phyloP scores from a whole-genome alignment of 2,329 filamentous ascomycete species.

The Colletotrichum tabaci region DNA sequence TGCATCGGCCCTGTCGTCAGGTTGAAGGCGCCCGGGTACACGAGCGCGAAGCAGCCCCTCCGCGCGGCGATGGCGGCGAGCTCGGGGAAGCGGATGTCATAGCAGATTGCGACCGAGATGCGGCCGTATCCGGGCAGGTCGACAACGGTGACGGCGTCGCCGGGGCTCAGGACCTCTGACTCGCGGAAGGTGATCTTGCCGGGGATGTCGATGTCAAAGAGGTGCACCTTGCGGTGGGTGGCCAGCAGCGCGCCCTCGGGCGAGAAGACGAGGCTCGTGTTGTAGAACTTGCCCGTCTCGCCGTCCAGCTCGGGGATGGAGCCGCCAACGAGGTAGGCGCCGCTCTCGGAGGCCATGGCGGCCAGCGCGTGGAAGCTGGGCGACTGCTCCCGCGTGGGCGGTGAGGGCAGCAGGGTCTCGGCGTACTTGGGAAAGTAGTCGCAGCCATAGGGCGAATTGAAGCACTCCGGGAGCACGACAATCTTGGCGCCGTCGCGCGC shows the following conservation, averaged over 20 bases:
- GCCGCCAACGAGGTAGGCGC: constrained; percentile 88
- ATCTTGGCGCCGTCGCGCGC: constrained; percentile 83
- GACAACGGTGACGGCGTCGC: constrained; percentile 87
- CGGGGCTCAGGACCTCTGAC: constrained; percentile 88
- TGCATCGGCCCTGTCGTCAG: constrained; percentile 92
- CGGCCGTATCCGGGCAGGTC: constrained; percentile 91
- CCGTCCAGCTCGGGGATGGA: constrained; percentile 88
- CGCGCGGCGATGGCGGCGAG: constrained; percentile 90
- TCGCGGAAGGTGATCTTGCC: constrained; percentile 94
- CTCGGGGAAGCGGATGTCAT: constrained; percentile 97
- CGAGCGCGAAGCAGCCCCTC: constrained; percentile 85
- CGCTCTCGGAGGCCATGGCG: constrained; percentile 82
- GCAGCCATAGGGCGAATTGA: constrained; percentile 97
- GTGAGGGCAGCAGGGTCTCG: constrained; percentile 85
- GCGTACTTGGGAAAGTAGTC: constrained; percentile 93
- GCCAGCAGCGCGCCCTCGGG: constrained; percentile 86
- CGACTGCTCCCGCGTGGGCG: constrained; percentile 78
- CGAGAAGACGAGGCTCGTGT: constrained; percentile 88
- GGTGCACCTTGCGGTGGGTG: constrained; percentile 92
- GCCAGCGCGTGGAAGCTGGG: constrained; percentile 91
- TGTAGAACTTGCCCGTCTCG: constrained; percentile 80
- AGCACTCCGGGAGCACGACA: constrained; percentile 96
- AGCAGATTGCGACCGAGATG: constrained; percentile 93
- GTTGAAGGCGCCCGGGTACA: constrained; percentile 99
- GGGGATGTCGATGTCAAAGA: constrained; percentile 98